These are phyloP conservation scores for Herpetomonas samuelpessoai DNA, from an alignment of 208 protist genomes.

Conservation along the genomic window DNA sequence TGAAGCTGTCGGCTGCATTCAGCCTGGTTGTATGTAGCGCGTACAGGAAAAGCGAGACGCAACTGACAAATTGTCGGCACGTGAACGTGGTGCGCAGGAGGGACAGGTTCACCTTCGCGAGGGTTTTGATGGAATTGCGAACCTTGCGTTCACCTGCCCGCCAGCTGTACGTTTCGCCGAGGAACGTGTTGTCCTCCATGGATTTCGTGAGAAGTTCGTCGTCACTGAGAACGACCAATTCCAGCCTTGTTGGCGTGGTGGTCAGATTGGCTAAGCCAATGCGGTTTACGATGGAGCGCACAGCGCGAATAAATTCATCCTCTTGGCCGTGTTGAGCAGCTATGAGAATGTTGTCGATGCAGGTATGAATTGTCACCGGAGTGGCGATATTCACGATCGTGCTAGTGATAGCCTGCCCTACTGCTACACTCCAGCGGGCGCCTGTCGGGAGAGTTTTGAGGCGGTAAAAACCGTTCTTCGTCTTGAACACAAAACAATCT, in stretches of 20 bases:
- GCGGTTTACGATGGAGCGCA: conserved; percentile 5
- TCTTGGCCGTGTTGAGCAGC: conserved; percentile 11
- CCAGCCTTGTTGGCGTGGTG: conserved; percentile 9
- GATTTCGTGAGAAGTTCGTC: conserved; percentile 6
- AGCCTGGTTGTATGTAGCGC: not conserved
- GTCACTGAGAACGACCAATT: conserved; percentile 1
- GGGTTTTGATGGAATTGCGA: conserved; percentile 19
- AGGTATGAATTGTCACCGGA: conserved; percentile 13
- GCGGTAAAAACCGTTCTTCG: conserved; percentile 4
- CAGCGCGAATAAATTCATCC: conserved; percentile 11
- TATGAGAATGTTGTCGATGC: conserved; percentile 24
- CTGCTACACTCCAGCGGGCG: conserved; percentile 17
- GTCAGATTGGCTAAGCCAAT: conserved; percentile 11
- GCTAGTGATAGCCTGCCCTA: conserved; percentile 16
- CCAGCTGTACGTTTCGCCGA: conserved; percentile 17
- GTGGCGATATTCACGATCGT: conserved; percentile 20
- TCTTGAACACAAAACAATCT: conserved; percentile 19
- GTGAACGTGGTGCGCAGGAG: not conserved
- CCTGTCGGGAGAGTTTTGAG: conserved; percentile 16
- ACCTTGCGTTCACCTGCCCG: conserved; percentile 6
- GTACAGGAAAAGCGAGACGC: not conserved
- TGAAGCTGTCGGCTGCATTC: too few species aligned
- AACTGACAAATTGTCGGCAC: not conserved
- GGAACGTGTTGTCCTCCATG: conserved; percentile 9
- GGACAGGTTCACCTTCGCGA: conserved; percentile 20